A percentile compares a stretch with the other conserved stretches of the same genome.
These are phyloP conservation scores for Dipteronia dyeriana DNA, from an alignment of 345 rosid species.

Conservation along the genomic window DNA sequence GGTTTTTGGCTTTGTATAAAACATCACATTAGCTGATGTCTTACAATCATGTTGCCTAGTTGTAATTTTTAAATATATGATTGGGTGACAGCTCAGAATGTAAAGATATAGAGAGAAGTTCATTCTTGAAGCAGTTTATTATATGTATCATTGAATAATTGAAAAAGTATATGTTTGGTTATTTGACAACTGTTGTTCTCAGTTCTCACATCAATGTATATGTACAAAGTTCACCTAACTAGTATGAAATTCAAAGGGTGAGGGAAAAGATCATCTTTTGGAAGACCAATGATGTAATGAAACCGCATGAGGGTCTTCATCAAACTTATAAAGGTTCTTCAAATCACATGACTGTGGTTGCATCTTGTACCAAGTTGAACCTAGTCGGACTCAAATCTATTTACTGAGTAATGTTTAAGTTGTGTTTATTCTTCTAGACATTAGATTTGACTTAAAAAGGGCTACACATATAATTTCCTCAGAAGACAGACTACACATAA, in stretches of 20 bases:
- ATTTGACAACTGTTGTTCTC: neutral
- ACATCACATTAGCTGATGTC: neutral
- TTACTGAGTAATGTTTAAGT: neutral
- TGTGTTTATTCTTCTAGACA: neutral
- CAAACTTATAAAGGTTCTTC: neutral
- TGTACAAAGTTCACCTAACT: neutral
- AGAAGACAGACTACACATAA: neutral
- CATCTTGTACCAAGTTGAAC: neutral
- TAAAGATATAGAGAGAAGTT: neutral
- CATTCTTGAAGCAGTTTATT: neutral
- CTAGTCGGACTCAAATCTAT: neutral
- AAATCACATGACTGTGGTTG: neutral
- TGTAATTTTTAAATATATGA: neutral
- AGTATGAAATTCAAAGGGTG: neutral
- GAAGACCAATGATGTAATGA: neutral
- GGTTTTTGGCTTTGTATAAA: neutral
- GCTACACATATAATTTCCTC: neutral
- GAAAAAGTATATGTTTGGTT: neutral
- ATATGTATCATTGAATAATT: neutral
- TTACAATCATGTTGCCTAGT: neutral
- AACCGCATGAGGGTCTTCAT: neutral
- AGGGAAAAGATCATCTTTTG: neutral
- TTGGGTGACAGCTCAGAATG: neutral
- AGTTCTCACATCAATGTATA: no score
- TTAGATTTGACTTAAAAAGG: neutral